Base-by-base conservation (phyloP, 768 basidiomycete genomes). In the Cyclocybe aegerita region DNA sequence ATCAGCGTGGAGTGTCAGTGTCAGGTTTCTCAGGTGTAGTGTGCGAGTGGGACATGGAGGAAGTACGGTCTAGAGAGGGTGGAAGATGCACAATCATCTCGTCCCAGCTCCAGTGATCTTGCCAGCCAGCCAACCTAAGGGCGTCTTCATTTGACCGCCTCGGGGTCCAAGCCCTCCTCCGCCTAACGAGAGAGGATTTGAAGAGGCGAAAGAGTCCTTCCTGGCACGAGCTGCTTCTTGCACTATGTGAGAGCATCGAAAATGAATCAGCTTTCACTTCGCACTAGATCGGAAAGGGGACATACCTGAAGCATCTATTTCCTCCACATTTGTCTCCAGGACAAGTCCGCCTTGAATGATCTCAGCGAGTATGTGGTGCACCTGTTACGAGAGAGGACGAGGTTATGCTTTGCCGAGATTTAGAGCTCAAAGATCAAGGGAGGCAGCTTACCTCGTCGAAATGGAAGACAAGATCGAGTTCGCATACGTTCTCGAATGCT, bases 401-500 rank as follows among this genome's bases (percentile, higher is more conserved):
- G 54, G 39, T 33, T 36, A 7, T 36, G 40, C 48, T 9, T 3
- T 16, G 33, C n/a, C 12, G 45, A 40, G 15, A 12, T 15, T 23
- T 23, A 23, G 23, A 23, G 23, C 23, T 23, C 23, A 23, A 5
- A 23, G 23, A 39, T 23, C 9, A 31, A 30, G 46, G 39, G 8
- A 7, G 23, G 41, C 43, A 9, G 57, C 78, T 31, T 58, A 92
- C 95, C 78, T 98, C 94, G 66, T 98, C 97, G 62, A 98, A 99
- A 67, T 98, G 95, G 68, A 98, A 99, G 44, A 99, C 95, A 9
- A 99, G 79, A 67, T 99, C 97, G 39, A 99, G 76, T 68, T 99
- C 97, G 70, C 97, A 98, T 0, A 99, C 97, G 62, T 98, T 98
- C 74, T 97, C 93, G 64, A 98, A 99, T 11, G 93, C 86, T 34